Conservation (phyloP, 2,329 filamentous ascomycete species). For the Penicillium sp. region DNA sequence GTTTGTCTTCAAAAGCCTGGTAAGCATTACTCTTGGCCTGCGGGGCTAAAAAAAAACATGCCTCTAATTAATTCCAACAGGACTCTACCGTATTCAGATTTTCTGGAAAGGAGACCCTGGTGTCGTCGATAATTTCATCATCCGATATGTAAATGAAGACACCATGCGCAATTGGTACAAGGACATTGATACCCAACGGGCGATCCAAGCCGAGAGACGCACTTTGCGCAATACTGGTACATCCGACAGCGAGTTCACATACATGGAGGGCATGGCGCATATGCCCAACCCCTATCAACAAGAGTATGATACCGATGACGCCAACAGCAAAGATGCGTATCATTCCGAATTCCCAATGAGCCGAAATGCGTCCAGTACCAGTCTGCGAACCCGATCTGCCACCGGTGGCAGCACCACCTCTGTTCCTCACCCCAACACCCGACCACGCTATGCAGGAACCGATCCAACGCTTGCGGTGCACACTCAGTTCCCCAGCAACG, state of each 20-base stretch:
- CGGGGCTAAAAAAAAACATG: not conserved
- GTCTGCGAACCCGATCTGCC: conserved; percentile 70
- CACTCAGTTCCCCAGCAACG: conserved; percentile 50
- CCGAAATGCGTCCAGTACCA: conserved; percentile 71
- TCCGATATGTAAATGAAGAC: conserved; percentile 89
- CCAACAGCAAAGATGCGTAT: conserved; percentile 35
- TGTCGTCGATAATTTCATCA: conserved; percentile 94
- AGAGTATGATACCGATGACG: conserved; percentile 55
- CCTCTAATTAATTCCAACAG: conserved; percentile 45
- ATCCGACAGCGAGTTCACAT: conserved; percentile 72
- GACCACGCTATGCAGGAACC: conserved; percentile 68
- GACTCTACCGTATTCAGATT: conserved; percentile 92
- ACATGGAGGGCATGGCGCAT: conserved; percentile 66
- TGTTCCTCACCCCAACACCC: conserved; percentile 44
- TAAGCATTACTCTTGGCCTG: conserved; percentile 47
- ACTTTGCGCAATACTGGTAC: conserved; percentile 54
- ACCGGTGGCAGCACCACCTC: conserved; percentile 59
- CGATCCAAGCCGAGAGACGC: conserved; percentile 53
- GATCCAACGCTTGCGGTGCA: conserved; percentile 68
- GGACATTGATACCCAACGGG: conserved; percentile 72
- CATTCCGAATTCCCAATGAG: conserved; percentile 55
- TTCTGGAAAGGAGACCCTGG: conserved; percentile 98
- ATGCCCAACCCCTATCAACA: conserved; percentile 80
- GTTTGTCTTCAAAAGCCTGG: conserved; percentile 82
- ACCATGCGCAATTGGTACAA: conserved; percentile 88